Evolutionary conservation across 331 rosid genomes (phyloP).

Genomic region (Cydonia oblonga): DNA sequence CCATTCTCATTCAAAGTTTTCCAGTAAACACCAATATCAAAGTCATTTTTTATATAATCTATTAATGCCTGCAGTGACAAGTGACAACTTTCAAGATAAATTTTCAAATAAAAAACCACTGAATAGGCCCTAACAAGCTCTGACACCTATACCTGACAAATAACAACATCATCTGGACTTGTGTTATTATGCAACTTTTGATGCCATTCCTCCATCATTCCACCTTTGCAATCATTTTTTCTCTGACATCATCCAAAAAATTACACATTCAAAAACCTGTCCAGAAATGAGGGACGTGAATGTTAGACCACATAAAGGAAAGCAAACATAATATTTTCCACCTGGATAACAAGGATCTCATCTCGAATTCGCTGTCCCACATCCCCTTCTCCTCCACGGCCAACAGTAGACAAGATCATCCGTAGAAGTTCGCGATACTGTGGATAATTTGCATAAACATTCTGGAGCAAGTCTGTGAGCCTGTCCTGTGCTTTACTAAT

Average conservation of each 20-base stretch:
- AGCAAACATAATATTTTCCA: constrained; percentile 11
- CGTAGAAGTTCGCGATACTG: constrained; percentile 66
- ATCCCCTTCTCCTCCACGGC: constrained; percentile 98
- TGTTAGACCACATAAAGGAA: background rate
- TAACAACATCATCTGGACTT: constrained; percentile 93
- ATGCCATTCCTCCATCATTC: constrained; percentile 99
- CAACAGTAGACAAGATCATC: constrained; percentile 92
- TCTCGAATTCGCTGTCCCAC: constrained; percentile 98
- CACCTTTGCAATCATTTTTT: constrained; percentile 75
- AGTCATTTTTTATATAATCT: constrained; percentile 64
- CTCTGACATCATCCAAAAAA: constrained; percentile 43
- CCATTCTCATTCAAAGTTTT: constrained; percentile 82
- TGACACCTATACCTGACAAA: constrained; percentile 73
- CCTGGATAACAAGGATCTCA: constrained; percentile 95
- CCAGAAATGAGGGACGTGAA: constrained; percentile 9
- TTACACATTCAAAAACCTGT: constrained; percentile 6
- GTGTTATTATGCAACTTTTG: constrained; percentile 97
- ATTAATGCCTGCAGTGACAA: constrained; percentile 64
- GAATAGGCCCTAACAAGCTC: constrained; percentile 13
- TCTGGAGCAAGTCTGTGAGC: constrained; percentile 79
- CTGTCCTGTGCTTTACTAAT: constrained; percentile 94
- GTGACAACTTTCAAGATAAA: constrained; percentile 11
- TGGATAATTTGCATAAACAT: constrained; percentile 55
- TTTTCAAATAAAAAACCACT: constrained; percentile 4
- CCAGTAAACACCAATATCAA: constrained; percentile 77